Percentiles rank a stretch among this genome's conserved stretches.
Evolutionary conservation across 441 rosid genomes (phyloP).

Genomic region (Omphalea diandra): DNA sequence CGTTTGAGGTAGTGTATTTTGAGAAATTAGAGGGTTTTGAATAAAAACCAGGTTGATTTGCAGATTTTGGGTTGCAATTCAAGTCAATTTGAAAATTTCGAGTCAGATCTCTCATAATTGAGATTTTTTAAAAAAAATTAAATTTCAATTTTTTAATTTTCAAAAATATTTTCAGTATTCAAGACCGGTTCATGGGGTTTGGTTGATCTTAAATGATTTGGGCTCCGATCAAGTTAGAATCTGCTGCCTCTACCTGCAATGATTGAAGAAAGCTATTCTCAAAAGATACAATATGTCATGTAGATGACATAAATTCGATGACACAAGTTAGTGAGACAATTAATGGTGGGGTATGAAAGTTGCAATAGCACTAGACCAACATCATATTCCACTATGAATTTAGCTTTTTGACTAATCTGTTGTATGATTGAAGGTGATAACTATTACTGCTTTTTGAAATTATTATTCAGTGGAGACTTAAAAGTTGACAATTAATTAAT

Average conservation of each 20-base stretch:
- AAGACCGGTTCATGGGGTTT: too few relatives aligned
- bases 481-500: background rate
- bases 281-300: background rate
- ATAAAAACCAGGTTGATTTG: too few relatives aligned
- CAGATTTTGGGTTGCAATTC: too few relatives aligned
- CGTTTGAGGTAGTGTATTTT: too few relatives aligned
- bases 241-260: background rate
- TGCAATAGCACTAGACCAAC: background rate
- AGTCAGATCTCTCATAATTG: too few relatives aligned
- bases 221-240: too few relatives aligned
- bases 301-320: background rate
- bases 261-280: background rate
- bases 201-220: too few relatives aligned
- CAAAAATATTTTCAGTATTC: too few relatives aligned
- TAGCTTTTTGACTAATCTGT: background rate
- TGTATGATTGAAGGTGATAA: background rate
- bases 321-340: background rate
- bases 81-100: too few relatives aligned
- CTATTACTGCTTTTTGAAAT: background rate
- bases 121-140: too few relatives aligned
- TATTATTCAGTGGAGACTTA: background rate
- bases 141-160: too few relatives aligned
- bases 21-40: too few relatives aligned
- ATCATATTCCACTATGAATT: background rate
- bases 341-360: background rate